Percentiles rank a stretch among this genome's conserved stretches.
Conservation (phyloP, 2,329 filamentous ascomycete genomes). For the Penicillium glabrum region DNA sequence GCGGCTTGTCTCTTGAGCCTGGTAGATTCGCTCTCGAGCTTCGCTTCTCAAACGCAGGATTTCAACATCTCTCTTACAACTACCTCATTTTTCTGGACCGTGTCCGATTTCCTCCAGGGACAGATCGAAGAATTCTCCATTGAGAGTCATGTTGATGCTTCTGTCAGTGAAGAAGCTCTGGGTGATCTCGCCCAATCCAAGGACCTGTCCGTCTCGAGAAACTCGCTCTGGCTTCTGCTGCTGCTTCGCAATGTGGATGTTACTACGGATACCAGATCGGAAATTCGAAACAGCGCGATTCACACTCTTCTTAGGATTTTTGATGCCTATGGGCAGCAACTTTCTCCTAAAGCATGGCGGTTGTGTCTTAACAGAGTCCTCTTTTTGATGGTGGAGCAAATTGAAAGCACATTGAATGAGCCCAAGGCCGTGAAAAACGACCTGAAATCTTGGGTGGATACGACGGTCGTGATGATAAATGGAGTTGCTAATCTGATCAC, state of each 20-base stretch:
- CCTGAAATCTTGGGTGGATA: constrained; percentile 67
- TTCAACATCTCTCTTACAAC: constrained; percentile 94
- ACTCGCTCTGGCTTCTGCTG: constrained; percentile 37
- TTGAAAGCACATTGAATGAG: constrained; percentile 54
- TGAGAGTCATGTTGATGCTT: constrained; percentile 41
- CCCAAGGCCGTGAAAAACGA: constrained; percentile 18
- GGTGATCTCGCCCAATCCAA: constrained; percentile 59
- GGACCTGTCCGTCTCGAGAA: constrained; percentile 58
- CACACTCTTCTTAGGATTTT: constrained; percentile 90
- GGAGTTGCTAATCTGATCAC: constrained; percentile 72
- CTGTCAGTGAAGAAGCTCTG: constrained; percentile 57
- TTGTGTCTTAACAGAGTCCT: constrained; percentile 78
- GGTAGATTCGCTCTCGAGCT: constrained; percentile 84
- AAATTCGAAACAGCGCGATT: constrained; percentile 64
- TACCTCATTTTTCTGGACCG: constrained; percentile 92
- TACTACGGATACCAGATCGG: constrained; percentile 39
- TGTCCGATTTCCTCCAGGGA: constrained; percentile 77
- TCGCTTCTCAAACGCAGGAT: constrained; percentile 86
- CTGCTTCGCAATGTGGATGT: constrained; percentile 40
- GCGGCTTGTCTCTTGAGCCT: constrained; percentile 72
- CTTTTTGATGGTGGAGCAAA: constrained; percentile 71
- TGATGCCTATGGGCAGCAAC: constrained; percentile 80
- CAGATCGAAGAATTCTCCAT: constrained; percentile 45
- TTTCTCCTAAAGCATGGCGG: constrained; percentile 77
- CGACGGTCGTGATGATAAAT: constrained; percentile 70